Evolutionary conservation across 2,329 filamentous ascomycete genomes (phyloP).

Genomic region (Boeremia lycopersici): DNA sequence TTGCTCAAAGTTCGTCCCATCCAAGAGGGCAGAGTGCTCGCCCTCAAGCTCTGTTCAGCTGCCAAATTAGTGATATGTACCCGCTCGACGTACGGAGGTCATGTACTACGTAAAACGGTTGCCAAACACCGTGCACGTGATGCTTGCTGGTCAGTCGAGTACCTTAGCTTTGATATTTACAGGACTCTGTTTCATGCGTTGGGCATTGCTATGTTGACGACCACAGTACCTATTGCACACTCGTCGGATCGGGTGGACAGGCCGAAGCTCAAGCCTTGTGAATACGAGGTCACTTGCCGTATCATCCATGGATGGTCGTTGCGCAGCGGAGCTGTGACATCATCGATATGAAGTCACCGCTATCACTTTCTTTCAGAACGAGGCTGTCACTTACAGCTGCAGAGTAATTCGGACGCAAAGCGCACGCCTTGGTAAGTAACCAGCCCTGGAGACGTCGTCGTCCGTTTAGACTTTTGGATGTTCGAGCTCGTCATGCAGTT

Average conservation of each 20-base stretch:
- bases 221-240: slow-evolving; percentile 3
- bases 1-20: too few relatives aligned
- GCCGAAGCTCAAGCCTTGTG: slow-evolving; percentile 1
- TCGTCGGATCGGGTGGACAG: neutral
- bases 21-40: too few relatives aligned
- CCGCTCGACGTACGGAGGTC: too few relatives aligned
- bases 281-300: slow-evolving; percentile 12
- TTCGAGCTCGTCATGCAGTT: neutral
- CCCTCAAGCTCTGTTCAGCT: too few relatives aligned
- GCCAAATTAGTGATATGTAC: too few relatives aligned
- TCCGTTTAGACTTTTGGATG: neutral
- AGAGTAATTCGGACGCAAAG: neutral
- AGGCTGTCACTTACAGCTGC: neutral
- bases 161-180: neutral
- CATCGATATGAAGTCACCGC: neutral
- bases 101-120: too few relatives aligned
- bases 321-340: slow-evolving; percentile 9
- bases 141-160: too few relatives aligned
- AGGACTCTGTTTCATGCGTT: neutral
- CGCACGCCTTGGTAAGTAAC: neutral
- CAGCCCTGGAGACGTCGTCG: neutral
- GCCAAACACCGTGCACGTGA: too few relatives aligned
- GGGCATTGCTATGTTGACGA: neutral
- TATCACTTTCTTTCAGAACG: neutral
- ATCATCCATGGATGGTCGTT: neutral